A percentile compares a stretch with the other conserved stretches of the same genome.
These are phyloP conservation scores for Theileria equi DNA, from an alignment of 169 alveolate species.

Conservation along the genomic window DNA sequence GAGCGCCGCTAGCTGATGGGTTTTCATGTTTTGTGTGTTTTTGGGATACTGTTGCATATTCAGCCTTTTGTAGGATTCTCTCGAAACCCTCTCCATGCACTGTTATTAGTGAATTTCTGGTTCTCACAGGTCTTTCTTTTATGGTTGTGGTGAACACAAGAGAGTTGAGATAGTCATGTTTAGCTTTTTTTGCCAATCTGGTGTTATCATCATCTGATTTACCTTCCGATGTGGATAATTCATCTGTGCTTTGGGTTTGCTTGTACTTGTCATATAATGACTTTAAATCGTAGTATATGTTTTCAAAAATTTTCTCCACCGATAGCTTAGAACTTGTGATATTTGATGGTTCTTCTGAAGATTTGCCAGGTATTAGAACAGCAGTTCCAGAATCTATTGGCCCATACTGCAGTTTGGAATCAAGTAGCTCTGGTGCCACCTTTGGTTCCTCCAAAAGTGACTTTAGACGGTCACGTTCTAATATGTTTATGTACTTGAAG, in stretches of 20 bases:
- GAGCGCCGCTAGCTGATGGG: too few species aligned
- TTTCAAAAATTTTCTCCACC: constrained; percentile 6
- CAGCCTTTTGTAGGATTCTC: constrained; percentile 46
- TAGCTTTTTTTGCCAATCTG: constrained; percentile 1
- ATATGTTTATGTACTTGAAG: constrained; percentile 71
- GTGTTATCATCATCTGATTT: too few species aligned
- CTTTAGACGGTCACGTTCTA: constrained; percentile 70
- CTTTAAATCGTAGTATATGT: constrained; percentile 5
- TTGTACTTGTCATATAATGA: neutral
- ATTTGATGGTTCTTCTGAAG: constrained; percentile 4
- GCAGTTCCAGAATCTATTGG: constrained; percentile 3
- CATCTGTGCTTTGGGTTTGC: neutral
- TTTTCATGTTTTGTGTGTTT: neutral
- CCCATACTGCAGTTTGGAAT: constrained; percentile 31
- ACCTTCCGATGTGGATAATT: neutral
- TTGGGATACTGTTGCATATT: neutral
- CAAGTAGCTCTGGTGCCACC: constrained; percentile 42
- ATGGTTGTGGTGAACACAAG: constrained; percentile 26
- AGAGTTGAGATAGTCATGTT: constrained; percentile 15
- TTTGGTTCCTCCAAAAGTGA: constrained; percentile 61
- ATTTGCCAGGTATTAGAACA: constrained; percentile 1
- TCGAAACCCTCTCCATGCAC: constrained; percentile 57
- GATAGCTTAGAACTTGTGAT: constrained; percentile 6
- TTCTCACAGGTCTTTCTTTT: constrained; percentile 48
- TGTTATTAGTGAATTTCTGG: constrained; percentile 47